Evolutionary conservation across 129 eudicot species (phyloP).

Genomic region (Chrysanthemum seticuspe): DNA sequence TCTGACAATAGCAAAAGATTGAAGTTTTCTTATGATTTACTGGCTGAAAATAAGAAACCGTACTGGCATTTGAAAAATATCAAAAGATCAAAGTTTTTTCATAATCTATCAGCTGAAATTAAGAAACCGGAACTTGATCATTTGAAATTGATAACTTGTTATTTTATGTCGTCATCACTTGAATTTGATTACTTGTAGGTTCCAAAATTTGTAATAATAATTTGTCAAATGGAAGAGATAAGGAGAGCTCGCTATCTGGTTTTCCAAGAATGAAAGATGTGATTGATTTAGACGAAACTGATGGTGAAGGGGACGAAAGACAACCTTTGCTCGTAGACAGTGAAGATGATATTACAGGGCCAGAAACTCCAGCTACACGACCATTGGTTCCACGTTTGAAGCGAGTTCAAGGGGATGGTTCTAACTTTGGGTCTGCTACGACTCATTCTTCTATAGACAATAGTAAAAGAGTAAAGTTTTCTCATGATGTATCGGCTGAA

Average conservation of each 20-base stretch:
- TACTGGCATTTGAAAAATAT: constrained; percentile 7
- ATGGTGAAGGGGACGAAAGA: constrained; percentile 35
- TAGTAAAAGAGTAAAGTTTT: constrained; percentile 9
- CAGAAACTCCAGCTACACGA: constrained; percentile 74
- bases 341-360: constrained; percentile 51
- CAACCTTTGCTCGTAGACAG: constrained; percentile 25
- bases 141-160: too few species aligned
- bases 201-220: not conserved
- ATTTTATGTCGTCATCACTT: too few species aligned
- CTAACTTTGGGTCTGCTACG: constrained; percentile 31
- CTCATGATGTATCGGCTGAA: too few species aligned
- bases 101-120: too few species aligned
- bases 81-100: too few species aligned
- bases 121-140: too few species aligned
- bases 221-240: constrained; percentile 24
- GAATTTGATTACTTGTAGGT: too few species aligned
- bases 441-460: constrained; percentile 25
- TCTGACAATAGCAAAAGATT: constrained; percentile 48
- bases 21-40: constrained; percentile 38
- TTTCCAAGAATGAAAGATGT: constrained; percentile 21
- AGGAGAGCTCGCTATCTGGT: constrained; percentile 26
- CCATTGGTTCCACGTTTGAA: constrained; percentile 70
- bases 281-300: constrained; percentile 17
- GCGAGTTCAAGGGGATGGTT: constrained; percentile 64
- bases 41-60: constrained; percentile 22